These are phyloP conservation scores for Rutidosis leptorrhynchoides DNA, from an alignment of 129 eudicot genomes.

Conservation along the genomic window DNA sequence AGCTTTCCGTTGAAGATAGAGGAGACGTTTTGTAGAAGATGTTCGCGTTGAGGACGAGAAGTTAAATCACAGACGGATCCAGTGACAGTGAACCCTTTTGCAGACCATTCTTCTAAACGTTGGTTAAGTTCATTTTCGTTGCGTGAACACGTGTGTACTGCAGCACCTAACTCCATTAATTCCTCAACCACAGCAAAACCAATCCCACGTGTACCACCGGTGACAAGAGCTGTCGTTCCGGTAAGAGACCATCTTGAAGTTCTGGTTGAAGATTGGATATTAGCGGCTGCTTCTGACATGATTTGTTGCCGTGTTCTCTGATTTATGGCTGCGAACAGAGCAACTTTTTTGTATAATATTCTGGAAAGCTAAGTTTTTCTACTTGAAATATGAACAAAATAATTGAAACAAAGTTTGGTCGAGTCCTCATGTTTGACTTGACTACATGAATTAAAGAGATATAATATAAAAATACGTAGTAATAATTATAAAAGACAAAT, in stretches of 20 bases:
- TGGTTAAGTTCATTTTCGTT: neutral
- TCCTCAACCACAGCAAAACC: neutral
- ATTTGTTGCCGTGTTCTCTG: neutral
- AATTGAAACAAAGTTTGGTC: too few species aligned
- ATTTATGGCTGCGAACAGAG: neutral
- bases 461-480: too few species aligned
- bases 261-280: neutral
- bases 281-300: neutral
- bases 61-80: slow-evolving; percentile 2
- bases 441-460: too few species aligned
- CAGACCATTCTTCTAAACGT: slow-evolving; percentile 1
- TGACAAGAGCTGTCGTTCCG: slow-evolving; percentile 3
- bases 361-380: too few species aligned
- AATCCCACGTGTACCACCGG: slow-evolving; percentile 7
- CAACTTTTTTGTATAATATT: too few species aligned
- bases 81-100: neutral
- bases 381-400: too few species aligned
- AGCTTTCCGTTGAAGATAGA: neutral
- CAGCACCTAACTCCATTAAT: neutral
- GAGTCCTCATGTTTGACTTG: too few species aligned
- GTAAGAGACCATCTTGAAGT: neutral
- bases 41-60: slow-evolving; percentile 15
- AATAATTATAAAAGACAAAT: too few species aligned
- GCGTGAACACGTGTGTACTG: neutral
- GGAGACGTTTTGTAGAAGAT: neutral